A percentile compares a stretch with the other conserved stretches of the same genome.
Conservation (phyloP, 495 filamentous ascomycete genomes). For the Talaromyces nanjingensis region DNA sequence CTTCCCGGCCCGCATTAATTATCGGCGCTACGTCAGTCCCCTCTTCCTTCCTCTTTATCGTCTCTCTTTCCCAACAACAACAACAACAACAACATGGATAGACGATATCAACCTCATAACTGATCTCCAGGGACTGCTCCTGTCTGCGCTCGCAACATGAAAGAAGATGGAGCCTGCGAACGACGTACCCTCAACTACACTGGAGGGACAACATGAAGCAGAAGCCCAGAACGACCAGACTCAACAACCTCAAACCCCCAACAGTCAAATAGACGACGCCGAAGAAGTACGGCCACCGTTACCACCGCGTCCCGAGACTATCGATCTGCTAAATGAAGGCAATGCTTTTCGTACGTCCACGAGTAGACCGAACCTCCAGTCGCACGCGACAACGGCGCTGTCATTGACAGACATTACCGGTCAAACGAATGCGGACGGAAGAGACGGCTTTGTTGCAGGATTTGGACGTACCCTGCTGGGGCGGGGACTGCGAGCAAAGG, state of each 20-base stretch:
- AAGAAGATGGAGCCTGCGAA: conserved; percentile 1
- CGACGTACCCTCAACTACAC: background rate
- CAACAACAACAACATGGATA: background rate
- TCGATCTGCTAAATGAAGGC: conserved; percentile 36
- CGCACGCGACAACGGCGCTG: conserved; percentile 75
- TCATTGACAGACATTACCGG: conserved; percentile 71
- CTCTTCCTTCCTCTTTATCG: background rate
- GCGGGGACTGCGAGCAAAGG: conserved; percentile 27
- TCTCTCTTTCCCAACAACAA: background rate
- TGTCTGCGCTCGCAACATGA: background rate
- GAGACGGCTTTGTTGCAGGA: background rate
- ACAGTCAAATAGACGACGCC: conserved; percentile 21
- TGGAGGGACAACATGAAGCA: background rate
- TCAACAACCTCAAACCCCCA: background rate
- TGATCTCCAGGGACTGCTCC: background rate
- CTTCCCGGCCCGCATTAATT: too few relatives aligned
- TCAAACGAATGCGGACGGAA: conserved; percentile 43
- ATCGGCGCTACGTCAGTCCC: background rate
- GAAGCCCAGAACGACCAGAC: background rate
- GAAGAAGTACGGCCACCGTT: conserved; percentile 53
- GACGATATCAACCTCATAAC: background rate
- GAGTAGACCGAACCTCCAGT: conserved; percentile 46
- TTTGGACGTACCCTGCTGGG: conserved; percentile 1
- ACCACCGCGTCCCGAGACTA: conserved; percentile 56
- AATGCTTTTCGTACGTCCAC: conserved; percentile 16